phyloP scores from a whole-genome alignment of 768 basidiomycete species.

The Lactarius akahatsu region DNA sequence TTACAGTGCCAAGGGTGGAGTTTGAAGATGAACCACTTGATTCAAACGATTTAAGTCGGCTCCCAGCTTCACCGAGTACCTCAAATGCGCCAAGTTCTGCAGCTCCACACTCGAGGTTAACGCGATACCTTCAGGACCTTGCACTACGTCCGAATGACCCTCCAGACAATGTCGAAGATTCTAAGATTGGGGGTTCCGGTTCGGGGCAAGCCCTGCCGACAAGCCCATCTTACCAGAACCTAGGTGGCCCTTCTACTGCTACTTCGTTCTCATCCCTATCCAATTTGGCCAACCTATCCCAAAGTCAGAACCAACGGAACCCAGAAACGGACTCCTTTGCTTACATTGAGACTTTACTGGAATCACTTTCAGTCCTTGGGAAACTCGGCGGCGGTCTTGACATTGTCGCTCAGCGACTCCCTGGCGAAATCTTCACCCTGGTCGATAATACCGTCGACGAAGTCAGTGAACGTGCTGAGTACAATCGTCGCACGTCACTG shows the following conservation, averaged over 20 bases:
- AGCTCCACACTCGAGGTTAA: slow-evolving; percentile 51
- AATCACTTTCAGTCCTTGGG: slow-evolving; percentile 89
- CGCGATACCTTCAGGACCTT: slow-evolving; percentile 62
- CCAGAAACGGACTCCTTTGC: slow-evolving; percentile 92
- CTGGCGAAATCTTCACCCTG: slow-evolving; percentile 78
- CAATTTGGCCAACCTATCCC: slow-evolving; percentile 22
- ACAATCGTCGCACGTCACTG: slow-evolving; percentile 53
- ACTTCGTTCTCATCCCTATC: slow-evolving; percentile 29
- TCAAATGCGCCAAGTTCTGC: slow-evolving; percentile 45
- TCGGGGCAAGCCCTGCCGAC: slow-evolving; percentile 28
- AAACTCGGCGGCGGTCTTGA: slow-evolving; percentile 85
- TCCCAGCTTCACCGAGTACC: slow-evolving; percentile 36
- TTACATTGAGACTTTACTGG: slow-evolving; percentile 90
- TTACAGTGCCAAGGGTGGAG: slow-evolving; percentile 62
- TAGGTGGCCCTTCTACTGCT: slow-evolving; percentile 28
- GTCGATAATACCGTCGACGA: slow-evolving; percentile 88
- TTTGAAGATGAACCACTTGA: slow-evolving; percentile 51
- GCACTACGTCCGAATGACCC: slow-evolving; percentile 74
- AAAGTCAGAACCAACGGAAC: slow-evolving; percentile 43
- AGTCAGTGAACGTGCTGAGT: slow-evolving; percentile 87
- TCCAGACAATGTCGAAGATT: slow-evolving; percentile 61
- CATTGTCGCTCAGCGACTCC: slow-evolving; percentile 75
- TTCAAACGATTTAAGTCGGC: slow-evolving; percentile 32
- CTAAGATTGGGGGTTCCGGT: slow-evolving; percentile 34
- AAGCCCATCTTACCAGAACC: slow-evolving; percentile 26